Percentiles rank a stretch among this genome's conserved stretches.
Evolutionary conservation across 805 yeast species (phyloP).

Genomic region (Candida succiphila): DNA sequence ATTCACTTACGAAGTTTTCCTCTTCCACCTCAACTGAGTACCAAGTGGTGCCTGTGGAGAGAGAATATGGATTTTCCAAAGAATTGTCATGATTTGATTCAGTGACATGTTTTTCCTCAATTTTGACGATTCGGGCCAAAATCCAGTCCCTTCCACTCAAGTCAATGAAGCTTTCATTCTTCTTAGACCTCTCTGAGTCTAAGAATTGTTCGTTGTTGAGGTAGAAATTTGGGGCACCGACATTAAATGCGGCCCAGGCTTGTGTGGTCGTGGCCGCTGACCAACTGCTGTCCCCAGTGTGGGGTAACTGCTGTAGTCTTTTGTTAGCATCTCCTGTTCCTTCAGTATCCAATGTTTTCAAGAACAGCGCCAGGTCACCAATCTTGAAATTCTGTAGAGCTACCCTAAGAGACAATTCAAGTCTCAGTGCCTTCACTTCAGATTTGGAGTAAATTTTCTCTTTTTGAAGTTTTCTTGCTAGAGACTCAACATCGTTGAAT

Average conservation of each 20-base stretch:
- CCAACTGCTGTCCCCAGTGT: not conserved
- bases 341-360: constrained; percentile 45
- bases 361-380: constrained; percentile 74
- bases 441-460: constrained; percentile 47
- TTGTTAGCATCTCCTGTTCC: not conserved
- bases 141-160: constrained; percentile 64
- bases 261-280: constrained; percentile 13
- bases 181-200: constrained; percentile 1
- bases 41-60: constrained; percentile 59
- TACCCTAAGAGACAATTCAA: constrained; percentile 39
- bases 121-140: constrained; percentile 55
- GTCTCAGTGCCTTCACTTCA: constrained; percentile 29
- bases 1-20: constrained; percentile 20
- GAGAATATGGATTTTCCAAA: constrained; percentile 51
- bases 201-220: constrained; percentile 30
- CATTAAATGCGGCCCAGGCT: constrained; percentile 94
- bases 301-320: not conserved
- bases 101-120: constrained; percentile 45
- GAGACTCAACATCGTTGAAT: constrained; percentile 79
- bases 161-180: constrained; percentile 7
- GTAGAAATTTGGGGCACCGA: constrained; percentile 80
- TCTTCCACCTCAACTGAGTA: constrained; percentile 47
- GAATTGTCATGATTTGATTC: constrained; percentile 27
- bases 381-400: constrained; percentile 56
- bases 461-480: constrained; percentile 77